Evolutionary conservation across 2,329 filamentous ascomycete genomes (phyloP), one percentile per base, ranked within the genome.

Genomic region (Nemania bipapillata): DNA sequence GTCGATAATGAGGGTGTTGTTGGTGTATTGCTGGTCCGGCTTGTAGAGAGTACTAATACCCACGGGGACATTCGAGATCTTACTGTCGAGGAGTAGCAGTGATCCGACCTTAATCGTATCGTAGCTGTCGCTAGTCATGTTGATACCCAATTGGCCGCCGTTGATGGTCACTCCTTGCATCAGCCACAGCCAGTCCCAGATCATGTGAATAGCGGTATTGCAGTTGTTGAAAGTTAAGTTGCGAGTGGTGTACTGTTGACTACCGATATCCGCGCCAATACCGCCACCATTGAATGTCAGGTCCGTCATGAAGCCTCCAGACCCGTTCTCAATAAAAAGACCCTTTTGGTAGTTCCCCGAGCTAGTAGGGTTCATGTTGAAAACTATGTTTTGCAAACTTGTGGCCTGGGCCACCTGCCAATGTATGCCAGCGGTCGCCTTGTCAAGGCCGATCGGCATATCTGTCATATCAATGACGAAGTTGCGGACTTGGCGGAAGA

Each of bases 141-240:
- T 91, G 70, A 96, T 83, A 63, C 92, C 93, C 45, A 94, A 81
- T n/a, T 84, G 82, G 77, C 91, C 92, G 78, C 91, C 89, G 79
- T 93, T 89, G 80, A 96, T 92, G 53, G 82, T 86, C 42, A 96
- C 74, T 40, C 88, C 91, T 78, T 95, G 93, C 81, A 96, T 88
- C 52, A 90, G 89, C 91, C 92, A 96, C 20, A 89, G 84, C 93
- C 93, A 97, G 83, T 95, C 92, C 93, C 93, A 97, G 84, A 94
- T 94, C 89, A 96, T 91, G 82, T 88, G 93, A 71, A 97, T 89
- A 70, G 92, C 93, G 1, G 92, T 96, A 77, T 92, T 86, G 83
- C 92, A 94, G 79, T 87, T 86, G 79, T 92, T 92, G 86, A 96
- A 96, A 40, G 86, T 91, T 78, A 96, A 77, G 81, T 96, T 96